Conservation (phyloP, 257 asterid species). For the Fraxinus quadrangulata region DNA sequence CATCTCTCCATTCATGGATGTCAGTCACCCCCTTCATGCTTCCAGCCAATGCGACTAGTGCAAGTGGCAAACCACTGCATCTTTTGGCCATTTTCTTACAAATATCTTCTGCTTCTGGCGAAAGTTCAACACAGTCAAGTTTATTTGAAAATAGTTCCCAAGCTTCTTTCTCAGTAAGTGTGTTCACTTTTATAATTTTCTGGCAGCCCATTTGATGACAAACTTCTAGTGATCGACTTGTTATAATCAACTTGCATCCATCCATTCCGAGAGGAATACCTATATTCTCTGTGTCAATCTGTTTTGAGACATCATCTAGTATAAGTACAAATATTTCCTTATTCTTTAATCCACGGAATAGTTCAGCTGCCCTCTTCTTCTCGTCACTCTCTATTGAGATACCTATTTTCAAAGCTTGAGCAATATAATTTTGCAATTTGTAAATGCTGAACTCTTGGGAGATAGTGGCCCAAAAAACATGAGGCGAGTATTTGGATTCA, state of each 20-base stretch:
- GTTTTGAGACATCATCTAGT: conserved; percentile 31
- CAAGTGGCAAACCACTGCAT: conserved; percentile 37
- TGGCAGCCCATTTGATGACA: conserved; percentile 33
- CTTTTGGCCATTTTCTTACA: conserved; percentile 29
- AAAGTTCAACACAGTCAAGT: conserved; percentile 26
- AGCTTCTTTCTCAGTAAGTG: conserved; percentile 24
- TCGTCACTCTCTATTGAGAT: conserved; percentile 25
- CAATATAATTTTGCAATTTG: conserved; percentile 24
- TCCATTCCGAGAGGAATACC: conserved; percentile 26
- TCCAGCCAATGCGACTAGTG: conserved; percentile 29
- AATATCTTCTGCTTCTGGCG: conserved; percentile 23
- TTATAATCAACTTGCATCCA: conserved; percentile 34
- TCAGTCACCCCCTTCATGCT: conserved; percentile 35
- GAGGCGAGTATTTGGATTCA: conserved; percentile 24
- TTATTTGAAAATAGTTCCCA: conserved; percentile 28
- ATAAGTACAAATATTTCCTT: conserved; percentile 28
- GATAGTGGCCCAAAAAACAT: conserved; percentile 29
- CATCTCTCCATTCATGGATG: conserved; percentile 39
- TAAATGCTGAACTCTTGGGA: conserved; percentile 26
- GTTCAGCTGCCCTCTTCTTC: conserved; percentile 26
- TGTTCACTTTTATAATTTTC: conserved; percentile 27
- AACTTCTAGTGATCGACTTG: conserved; percentile 28
- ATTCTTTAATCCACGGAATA: conserved; percentile 19
- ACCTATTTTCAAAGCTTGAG: conserved; percentile 22
- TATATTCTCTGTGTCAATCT: conserved; percentile 25